Base-by-base conservation (phyloP, 192 early-diverging fungal species). In the Funneliformis geosporum region DNA sequence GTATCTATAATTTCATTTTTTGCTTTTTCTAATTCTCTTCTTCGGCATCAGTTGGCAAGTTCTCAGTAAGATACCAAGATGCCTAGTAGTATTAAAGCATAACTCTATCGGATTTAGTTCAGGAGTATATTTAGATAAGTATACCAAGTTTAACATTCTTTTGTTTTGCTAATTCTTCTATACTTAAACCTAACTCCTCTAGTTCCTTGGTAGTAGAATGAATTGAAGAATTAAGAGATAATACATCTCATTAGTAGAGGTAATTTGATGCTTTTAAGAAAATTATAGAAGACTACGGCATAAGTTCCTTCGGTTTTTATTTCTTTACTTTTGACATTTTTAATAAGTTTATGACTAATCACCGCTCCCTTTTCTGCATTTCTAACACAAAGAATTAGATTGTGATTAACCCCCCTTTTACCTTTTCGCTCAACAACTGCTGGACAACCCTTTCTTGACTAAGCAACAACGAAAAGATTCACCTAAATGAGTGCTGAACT, bases 161-260 rank as follows among this genome's bases (percentile, higher is more conserved):
- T 14, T 46, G 10, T 4, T 39, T 27, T 25, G 40, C 8, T 33
- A 43, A 43, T 18, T 72, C 70, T 72, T 46, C 40, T 5, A 72
- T 2, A 46, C n/a, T 42, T 43, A 42, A 46, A 11, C 40, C 40
- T 72, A n/a, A 14, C 40, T 72, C 16, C 8, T 9, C 4, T 10
- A 11, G 8, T 8, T 25, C 25, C 40, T 72, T 72, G 5, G 46
- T 43, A 27, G 70, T 39, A 27, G 4, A 16, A 27, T 72, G 70
- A 72, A 72, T 46, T 72, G 4, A 7, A 72, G 70, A 25, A 72
- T 72, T 72, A 72, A 16, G 2, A 72, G 70, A 42, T 23, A 23
- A 72, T 72, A 40, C 8, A 23, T 72, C 40, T 72, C 40, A 33
- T 72, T 33, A 40, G 5, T 39, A n/a, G n/a, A 42, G 40, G 27